These are phyloP conservation scores for Canavalia ensiformis DNA, from an alignment of 306 rosid genomes.

Conservation along the genomic window DNA sequence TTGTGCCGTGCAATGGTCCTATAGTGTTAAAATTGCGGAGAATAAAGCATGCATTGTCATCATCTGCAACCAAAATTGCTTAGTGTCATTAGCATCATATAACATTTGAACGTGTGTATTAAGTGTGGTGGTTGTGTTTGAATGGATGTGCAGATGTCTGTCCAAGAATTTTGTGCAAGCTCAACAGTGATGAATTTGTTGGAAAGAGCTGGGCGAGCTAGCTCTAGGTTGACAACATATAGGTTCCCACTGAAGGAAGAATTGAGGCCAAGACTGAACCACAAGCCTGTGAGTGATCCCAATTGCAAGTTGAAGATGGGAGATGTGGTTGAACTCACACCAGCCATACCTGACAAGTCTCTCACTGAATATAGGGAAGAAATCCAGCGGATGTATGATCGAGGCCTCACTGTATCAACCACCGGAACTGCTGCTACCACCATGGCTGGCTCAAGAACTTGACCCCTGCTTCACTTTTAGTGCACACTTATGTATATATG, in stretches of 20 bases:
- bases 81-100: constrained; percentile 2
- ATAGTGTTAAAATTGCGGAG: background rate
- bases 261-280: constrained; percentile 91
- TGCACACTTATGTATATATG: constrained; percentile 42
- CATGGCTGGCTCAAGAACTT: constrained; percentile 73
- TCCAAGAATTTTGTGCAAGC: constrained; percentile 86
- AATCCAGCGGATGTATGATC: constrained; percentile 92
- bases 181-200: constrained; percentile 76
- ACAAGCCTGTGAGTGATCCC: constrained; percentile 73
- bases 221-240: constrained; percentile 73
- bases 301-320: constrained; percentile 91
- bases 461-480: constrained; percentile 48
- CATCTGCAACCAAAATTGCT: background rate
- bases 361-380: constrained; percentile 91
- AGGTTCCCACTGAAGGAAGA: constrained; percentile 91
- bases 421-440: constrained; percentile 59
- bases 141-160: constrained; percentile 83
- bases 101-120: constrained; percentile 10
- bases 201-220: constrained; percentile 75
- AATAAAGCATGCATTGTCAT: constrained; percentile 18
- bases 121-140: background rate
- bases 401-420: constrained; percentile 67
- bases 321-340: constrained; percentile 89
- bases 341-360: constrained; percentile 78
- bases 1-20: background rate